phyloP scores from a whole-genome alignment of 257 asterid species.

The Galeopsis tetrahit region DNA sequence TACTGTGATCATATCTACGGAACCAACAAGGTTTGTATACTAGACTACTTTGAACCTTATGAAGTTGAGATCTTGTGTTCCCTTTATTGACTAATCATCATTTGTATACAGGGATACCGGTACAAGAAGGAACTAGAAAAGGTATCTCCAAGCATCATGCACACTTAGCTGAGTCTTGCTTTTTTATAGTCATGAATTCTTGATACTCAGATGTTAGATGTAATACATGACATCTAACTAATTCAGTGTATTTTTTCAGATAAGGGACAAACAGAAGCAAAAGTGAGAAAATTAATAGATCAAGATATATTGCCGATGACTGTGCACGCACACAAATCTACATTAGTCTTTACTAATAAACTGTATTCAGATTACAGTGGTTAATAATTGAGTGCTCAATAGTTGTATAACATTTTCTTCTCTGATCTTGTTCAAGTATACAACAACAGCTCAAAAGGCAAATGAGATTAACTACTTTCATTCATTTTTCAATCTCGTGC shows the following conservation, averaged over 20 bases:
- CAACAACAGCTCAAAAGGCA: not conserved
- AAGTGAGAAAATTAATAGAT: conserved; percentile 17
- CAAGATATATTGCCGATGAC: not conserved
- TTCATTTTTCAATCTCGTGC: not conserved
- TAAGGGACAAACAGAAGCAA: conserved; percentile 37
- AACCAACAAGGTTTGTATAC: conserved; percentile 61
- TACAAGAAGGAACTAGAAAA: conserved; percentile 60
- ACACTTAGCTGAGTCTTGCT: not conserved
- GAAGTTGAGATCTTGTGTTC: not conserved
- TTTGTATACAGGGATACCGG: conserved; percentile 55
- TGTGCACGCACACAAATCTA: not conserved
- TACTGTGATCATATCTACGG: conserved; percentile 79
- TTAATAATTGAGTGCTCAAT: not conserved
- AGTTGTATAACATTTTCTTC: not conserved
- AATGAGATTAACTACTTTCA: not conserved
- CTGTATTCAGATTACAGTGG: not conserved
- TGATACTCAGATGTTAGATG: not conserved
- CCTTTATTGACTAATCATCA: conserved; percentile 5
- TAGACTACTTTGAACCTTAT: not conserved
- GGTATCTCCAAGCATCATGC: conserved; percentile 43
- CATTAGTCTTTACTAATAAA: not conserved
- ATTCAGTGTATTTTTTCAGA: conserved; percentile 25
- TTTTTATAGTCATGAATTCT: not conserved
- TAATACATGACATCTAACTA: not conserved
- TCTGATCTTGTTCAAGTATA: not conserved